These are phyloP conservation scores for Avena insularis DNA, from an alignment of 176 grass and related monocot species.

Conservation along the genomic window DNA sequence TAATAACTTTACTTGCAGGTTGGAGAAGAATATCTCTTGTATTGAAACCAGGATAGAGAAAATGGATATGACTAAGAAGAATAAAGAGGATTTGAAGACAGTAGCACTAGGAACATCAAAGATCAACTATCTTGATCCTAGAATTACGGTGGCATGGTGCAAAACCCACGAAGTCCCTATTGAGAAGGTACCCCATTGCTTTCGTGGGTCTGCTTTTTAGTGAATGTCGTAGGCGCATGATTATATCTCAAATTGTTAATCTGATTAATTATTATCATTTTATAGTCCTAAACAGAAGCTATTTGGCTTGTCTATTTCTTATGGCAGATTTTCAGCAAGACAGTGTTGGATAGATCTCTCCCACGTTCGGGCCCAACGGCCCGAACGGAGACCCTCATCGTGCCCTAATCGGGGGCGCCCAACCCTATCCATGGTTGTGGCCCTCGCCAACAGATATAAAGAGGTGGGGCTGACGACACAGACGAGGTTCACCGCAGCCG, in stretches of 20 bases:
- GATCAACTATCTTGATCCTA: constrained; percentile 96
- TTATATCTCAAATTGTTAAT: not conserved
- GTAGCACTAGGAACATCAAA: constrained; percentile 94
- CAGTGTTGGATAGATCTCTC: too few relatives aligned
- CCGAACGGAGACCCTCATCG: too few relatives aligned
- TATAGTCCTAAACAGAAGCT: not conserved
- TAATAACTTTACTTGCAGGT: constrained; percentile 65
- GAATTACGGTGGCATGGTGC: constrained; percentile 94
- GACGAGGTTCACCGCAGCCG: too few relatives aligned
- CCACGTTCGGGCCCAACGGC: too few relatives aligned
- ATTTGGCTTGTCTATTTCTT: not conserved
- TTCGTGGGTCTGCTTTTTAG: not conserved
- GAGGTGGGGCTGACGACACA: too few relatives aligned
- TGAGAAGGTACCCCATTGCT: constrained; percentile 63
- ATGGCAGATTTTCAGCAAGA: constrained; percentile 93
- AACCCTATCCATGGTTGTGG: too few relatives aligned
- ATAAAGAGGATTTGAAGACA: constrained; percentile 89
- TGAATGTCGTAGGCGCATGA: too few relatives aligned
- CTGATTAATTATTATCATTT: not conserved
- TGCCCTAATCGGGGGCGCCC: too few relatives aligned
- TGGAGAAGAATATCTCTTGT: constrained; percentile 66
- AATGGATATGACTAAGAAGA: constrained; percentile 74
- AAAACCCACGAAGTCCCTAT: constrained; percentile 96
- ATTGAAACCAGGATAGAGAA: constrained; percentile 79
- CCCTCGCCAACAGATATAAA: too few relatives aligned